phyloP scores from a whole-genome alignment of 2,329 filamentous ascomycete genomes.

The Ceratocystis cubensis region DNA sequence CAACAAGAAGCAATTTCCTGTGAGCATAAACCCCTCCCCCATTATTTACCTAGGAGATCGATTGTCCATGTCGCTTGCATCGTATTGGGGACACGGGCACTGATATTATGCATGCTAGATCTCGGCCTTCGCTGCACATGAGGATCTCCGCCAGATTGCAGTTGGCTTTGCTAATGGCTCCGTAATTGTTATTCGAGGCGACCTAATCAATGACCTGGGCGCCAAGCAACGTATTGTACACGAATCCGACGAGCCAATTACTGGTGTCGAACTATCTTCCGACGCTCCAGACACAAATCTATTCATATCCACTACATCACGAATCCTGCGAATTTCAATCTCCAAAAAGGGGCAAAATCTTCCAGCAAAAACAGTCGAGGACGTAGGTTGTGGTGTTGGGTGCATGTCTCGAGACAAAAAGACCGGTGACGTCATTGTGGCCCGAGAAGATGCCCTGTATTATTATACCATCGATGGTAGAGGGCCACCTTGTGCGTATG shows the following conservation, averaged over 20 bases:
- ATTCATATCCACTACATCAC: conserved; percentile 82
- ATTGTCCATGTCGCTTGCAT: no score
- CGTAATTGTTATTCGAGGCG: conserved; percentile 84
- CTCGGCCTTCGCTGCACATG: conserved; percentile 75
- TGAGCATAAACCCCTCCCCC: conserved; percentile 29
- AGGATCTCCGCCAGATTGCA: conserved; percentile 82
- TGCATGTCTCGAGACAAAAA: conserved; percentile 82
- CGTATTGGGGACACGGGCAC: background rate
- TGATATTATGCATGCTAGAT: conserved; percentile 39
- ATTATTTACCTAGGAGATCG: background rate
- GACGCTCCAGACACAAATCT: conserved; percentile 51
- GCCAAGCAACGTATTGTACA: conserved; percentile 90
- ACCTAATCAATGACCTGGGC: conserved; percentile 88
- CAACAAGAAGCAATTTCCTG: conserved; percentile 84
- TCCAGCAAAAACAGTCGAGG: conserved; percentile 76
- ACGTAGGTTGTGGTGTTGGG: conserved; percentile 78
- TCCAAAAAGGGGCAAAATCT: conserved; percentile 82
- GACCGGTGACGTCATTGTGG: conserved; percentile 79
- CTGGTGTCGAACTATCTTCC: conserved; percentile 62
- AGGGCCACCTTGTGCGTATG: conserved; percentile 79
- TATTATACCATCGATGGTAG: conserved; percentile 78
- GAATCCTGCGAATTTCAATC: conserved; percentile 75
- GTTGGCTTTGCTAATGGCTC: conserved; percentile 93
- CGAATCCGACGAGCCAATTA: conserved; percentile 93
- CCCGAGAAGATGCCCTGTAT: conserved; percentile 88